These are phyloP conservation scores for Hericium alpestre DNA, from an alignment of 768 basidiomycete genomes.

Conservation along the genomic window DNA sequence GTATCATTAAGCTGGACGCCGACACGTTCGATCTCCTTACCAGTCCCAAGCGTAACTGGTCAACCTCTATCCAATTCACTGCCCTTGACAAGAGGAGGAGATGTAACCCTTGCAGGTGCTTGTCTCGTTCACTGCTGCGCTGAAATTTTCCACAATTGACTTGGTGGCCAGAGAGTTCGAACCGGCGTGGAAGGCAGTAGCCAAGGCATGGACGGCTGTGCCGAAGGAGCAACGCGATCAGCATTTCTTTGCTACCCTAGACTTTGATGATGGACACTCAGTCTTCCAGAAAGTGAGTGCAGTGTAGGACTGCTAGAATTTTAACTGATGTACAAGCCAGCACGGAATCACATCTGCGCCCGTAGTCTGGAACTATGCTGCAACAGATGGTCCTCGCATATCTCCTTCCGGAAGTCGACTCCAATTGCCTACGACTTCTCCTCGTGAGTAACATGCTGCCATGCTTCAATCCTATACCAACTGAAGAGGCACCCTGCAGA, in stretches of 20 bases:
- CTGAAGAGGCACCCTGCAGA: slow-evolving; percentile 28
- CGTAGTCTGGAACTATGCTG: slow-evolving; percentile 64
- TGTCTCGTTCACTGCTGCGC: not conserved
- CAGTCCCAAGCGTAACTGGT: slow-evolving; percentile 71
- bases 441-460: slow-evolving; percentile 33
- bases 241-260: slow-evolving; percentile 89
- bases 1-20: slow-evolving; percentile 73
- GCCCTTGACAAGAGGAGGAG: slow-evolving; percentile 72
- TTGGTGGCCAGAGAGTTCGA: slow-evolving; percentile 59
- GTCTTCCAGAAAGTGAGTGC: slow-evolving; percentile 69
- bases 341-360: slow-evolving; percentile 79
- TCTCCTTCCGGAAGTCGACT: slow-evolving; percentile 34
- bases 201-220: slow-evolving; percentile 68
- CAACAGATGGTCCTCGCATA: slow-evolving; percentile 59
- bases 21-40: slow-evolving; percentile 70
- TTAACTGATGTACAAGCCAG: slow-evolving; percentile 28
- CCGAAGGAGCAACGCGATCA: slow-evolving; percentile 51
- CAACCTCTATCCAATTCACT: slow-evolving; percentile 79
- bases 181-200: slow-evolving; percentile 72
- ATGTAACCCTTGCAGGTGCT: slow-evolving; percentile 89
- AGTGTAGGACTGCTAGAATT: not conserved
- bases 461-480: not conserved
- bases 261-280: slow-evolving; percentile 68
- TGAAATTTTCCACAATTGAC: not conserved
- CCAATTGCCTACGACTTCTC: slow-evolving; percentile 72